Base-by-base conservation (phyloP, 2,329 filamentous ascomycete species). In the Talaromyces albobiverticillius region DNA sequence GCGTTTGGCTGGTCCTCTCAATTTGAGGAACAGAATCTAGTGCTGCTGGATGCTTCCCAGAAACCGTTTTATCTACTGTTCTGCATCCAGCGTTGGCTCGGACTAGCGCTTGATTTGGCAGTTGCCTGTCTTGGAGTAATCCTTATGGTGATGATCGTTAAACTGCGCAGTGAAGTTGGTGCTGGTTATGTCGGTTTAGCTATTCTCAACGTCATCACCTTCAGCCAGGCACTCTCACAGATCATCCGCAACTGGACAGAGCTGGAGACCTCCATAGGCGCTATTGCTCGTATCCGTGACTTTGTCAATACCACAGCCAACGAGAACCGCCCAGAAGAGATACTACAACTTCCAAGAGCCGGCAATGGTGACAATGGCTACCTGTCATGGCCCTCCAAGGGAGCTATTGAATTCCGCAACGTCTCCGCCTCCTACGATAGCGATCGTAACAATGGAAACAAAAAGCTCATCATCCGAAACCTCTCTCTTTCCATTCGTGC, bases 71-170 rank as follows among this genome's bases (percentile, higher is more conserved):
- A 86, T 59, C 70, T 84, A 0, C 71, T 85, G 9, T 79, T 74
- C 51, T 76, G 77, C 41, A 75, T 83, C 6, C 83, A 86, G 61
- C 74, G 79, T 26, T 85, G 82, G 82, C 72, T 85, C 0, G 72
- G 63, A 0, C 69, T 85, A 1, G 73, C 76, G 0, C 67, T 85
- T 2, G 72, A 80, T 48, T 56, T 82, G 4, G 61, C 82, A 0
- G 76, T 82, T 0, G 74, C 78, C 0, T 67, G 69, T 2, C 65
- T 83, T 9, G 78, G 78, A 0, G 66, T 78, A 1, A 55, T 78
- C 2, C 64, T 84, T 0, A 73, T 83, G 2, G 68, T 74, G 40
- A 65, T 84, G 0, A 74, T 79, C 0, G 80, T 81, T 0, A 68
- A 69, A 1, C 64, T 74, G 43, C 59, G 71, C 46, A 71, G 73